phyloP scores from a whole-genome alignment of 768 basidiomycete species.

The Hygrocybe coccinea region DNA sequence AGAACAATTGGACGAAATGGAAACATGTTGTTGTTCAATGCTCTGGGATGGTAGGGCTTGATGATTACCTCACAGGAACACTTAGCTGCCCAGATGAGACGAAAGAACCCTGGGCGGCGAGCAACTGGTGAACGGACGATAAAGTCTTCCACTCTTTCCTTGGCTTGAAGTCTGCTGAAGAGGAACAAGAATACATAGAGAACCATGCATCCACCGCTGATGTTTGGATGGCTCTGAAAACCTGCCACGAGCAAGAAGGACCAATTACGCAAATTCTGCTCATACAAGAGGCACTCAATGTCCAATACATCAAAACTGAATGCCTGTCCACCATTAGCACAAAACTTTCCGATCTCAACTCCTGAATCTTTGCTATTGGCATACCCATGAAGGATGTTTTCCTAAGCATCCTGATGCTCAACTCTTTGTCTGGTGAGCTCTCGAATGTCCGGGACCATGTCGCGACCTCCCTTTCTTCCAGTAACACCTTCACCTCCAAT shows the following conservation, averaged over 20 bases:
- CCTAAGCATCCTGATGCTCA: conserved; percentile 11
- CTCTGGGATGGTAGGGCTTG: not conserved
- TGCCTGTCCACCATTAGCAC: conserved; percentile 1
- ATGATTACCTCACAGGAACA: not conserved
- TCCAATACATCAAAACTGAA: conserved; percentile 5
- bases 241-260: conserved; percentile 16
- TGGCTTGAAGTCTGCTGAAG: not conserved
- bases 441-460: conserved; percentile 8
- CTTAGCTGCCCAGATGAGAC: not conserved
- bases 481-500: not conserved
- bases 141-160: not conserved
- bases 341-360: conserved; percentile 9
- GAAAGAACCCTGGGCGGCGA: not conserved
- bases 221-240: conserved; percentile 12
- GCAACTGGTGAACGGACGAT: not conserved
- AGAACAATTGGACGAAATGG: not conserved
- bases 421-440: conserved; percentile 11
- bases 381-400: conserved; percentile 12
- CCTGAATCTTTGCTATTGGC: conserved; percentile 17
- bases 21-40: not conserved
- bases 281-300: conserved; percentile 12
- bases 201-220: not conserved
- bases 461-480: not conserved
- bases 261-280: conserved; percentile 16
- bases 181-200: not conserved